phyloP scores from a whole-genome alignment of 768 basidiomycete species.

The Boletus tylopilopsis region DNA sequence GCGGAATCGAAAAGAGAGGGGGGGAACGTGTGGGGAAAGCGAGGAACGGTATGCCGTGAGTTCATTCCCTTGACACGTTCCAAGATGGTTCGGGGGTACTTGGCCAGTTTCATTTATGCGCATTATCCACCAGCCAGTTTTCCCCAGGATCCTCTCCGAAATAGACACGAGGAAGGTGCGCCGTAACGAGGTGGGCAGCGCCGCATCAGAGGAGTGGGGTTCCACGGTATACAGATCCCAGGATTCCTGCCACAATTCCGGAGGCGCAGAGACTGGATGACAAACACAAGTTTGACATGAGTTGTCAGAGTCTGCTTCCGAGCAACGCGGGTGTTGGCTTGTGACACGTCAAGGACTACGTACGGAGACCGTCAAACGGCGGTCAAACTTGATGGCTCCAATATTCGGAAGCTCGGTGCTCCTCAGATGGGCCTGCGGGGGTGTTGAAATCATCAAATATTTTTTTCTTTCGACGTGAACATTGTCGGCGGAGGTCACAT shows the following conservation, averaged over 20 bases:
- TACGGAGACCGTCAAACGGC: not conserved
- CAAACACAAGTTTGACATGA: not conserved
- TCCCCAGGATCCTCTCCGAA: not conserved
- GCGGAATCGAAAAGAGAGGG: not conserved
- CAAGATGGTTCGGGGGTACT: not conserved
- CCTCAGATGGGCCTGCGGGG: too few relatives aligned
- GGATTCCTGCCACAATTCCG: conserved; percentile 7
- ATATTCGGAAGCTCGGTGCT: too few relatives aligned
- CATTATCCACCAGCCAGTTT: not conserved
- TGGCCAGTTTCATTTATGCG: conserved; percentile 1
- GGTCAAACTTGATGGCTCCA: not conserved
- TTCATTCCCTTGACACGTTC: not conserved
- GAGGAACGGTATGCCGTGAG: conserved; percentile 1
- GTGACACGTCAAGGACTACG: conserved; percentile 17
- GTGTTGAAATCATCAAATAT: too few relatives aligned
- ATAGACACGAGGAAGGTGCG: conserved; percentile 12
- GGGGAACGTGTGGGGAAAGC: conserved; percentile 7
- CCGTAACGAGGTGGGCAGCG: not conserved
- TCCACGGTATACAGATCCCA: conserved; percentile 7
- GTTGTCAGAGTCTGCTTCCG: not conserved
- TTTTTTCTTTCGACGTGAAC: too few relatives aligned
- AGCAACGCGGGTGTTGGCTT: conserved; percentile 1
- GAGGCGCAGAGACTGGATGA: conserved; percentile 12
- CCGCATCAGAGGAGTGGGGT: not conserved
- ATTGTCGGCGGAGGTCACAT: too few relatives aligned